Percentiles rank a stretch among this genome's conserved stretches.
These are phyloP conservation scores for Magnolia sinica DNA, from an alignment of 164 flowering plant genomes.

Conservation along the genomic window DNA sequence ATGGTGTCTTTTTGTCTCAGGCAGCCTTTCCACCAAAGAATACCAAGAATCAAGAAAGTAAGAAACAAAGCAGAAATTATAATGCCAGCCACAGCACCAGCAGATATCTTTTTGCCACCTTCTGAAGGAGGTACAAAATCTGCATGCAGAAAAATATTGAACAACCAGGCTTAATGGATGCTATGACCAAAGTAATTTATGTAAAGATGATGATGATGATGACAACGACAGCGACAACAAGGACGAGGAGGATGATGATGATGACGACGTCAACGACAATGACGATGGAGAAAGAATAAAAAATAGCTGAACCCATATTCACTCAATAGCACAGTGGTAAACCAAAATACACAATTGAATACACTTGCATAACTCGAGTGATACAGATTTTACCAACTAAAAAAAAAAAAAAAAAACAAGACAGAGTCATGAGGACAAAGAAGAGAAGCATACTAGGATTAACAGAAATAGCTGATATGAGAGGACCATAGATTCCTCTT, in stretches of 20 bases:
- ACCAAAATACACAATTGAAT: background rate
- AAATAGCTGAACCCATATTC: background rate
- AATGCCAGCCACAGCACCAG: slow-evolving; percentile 32
- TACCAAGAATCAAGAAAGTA: slow-evolving; percentile 22
- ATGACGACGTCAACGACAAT: too few relatives aligned
- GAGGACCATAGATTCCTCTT: slow-evolving; percentile 49
- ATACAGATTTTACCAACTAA: background rate
- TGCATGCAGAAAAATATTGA: slow-evolving; percentile 1
- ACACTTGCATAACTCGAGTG: background rate
- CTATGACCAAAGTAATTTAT: background rate
- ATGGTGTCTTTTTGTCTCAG: slow-evolving; percentile 12
- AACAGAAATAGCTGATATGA: slow-evolving; percentile 46
- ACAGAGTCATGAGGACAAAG: background rate
- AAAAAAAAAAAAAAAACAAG: background rate
- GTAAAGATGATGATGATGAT: too few relatives aligned
- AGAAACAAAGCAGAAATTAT: slow-evolving; percentile 19
- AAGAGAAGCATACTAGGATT: slow-evolving; percentile 13
- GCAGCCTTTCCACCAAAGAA: slow-evolving; percentile 51
- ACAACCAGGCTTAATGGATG: background rate
- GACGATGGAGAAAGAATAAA: too few relatives aligned
- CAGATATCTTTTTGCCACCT: slow-evolving; percentile 23
- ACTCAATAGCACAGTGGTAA: background rate
- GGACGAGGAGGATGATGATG: too few relatives aligned
- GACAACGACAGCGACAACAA: too few relatives aligned
- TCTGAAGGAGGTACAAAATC: slow-evolving; percentile 23